phyloP scores from a whole-genome alignment of 225 moss, liverwort and hornwort genomes.

The Straminergon stramineum region DNA sequence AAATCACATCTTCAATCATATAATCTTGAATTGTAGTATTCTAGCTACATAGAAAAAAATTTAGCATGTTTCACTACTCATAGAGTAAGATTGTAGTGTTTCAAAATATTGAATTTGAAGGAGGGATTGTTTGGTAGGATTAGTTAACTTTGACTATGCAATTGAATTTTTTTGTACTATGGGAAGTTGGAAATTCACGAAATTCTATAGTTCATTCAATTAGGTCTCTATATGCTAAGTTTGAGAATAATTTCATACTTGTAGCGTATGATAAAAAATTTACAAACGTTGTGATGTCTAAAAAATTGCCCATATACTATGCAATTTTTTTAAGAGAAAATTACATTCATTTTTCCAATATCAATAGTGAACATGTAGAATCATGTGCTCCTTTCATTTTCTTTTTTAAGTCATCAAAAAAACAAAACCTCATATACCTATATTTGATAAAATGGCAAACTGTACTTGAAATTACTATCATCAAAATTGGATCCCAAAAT shows the following conservation, averaged over 20 bases:
- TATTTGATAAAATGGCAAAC: not conserved
- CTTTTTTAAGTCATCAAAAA: not conserved
- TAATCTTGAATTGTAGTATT: not conserved
- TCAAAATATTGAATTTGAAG: not conserved
- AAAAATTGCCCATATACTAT: too few species aligned
- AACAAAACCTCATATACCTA: not conserved
- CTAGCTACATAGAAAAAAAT: not conserved
- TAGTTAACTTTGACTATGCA: fast-evolving
- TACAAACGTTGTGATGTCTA: not conserved
- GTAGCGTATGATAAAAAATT: not conserved
- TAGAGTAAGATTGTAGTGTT: fast-evolving
- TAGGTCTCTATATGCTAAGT: fast-evolving
- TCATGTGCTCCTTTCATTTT: fast-evolving
- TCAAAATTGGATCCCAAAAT: fast-evolving
- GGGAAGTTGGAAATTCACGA: not conserved
- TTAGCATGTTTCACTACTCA: fast-evolving
- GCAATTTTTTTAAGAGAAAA: not conserved
- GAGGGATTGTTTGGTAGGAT: fast-evolving
- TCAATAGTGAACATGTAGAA: fast-evolving
- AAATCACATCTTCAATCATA: not conserved
- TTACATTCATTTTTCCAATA: not conserved
- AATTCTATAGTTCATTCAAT: not conserved
- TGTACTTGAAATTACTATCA: not conserved
- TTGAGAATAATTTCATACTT: not conserved
- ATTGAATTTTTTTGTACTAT: not conserved